Percentiles rank a stretch among this genome's conserved stretches.
Conservation (phyloP, 2,329 filamentous ascomycete genomes). For the Fusarium kyushuense region DNA sequence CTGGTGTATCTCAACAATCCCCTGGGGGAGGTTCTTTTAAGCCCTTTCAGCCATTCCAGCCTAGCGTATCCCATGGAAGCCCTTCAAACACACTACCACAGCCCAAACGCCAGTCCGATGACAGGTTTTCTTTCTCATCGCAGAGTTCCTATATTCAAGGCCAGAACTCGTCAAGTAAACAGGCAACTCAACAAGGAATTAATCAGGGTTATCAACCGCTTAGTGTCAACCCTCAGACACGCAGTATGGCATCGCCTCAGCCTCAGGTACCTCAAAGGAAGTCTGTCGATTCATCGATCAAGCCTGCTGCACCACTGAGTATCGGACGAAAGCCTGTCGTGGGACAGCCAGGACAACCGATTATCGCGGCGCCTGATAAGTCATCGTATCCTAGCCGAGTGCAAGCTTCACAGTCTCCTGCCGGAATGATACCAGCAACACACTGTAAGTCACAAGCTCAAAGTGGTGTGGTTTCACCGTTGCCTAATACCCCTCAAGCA, state of each 20-base stretch:
- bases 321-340: background rate
- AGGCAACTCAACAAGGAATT: background rate
- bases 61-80: background rate
- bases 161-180: background rate
- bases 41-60: conserved; percentile 5
- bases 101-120: background rate
- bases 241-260: background rate
- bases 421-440: too few species aligned
- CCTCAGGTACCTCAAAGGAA: background rate
- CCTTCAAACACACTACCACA: background rate
- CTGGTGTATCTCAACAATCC: background rate
- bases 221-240: background rate
- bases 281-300: background rate
- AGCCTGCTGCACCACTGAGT: background rate
- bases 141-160: background rate
- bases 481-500: background rate
- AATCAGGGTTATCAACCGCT: background rate
- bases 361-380: rapidly evolving
- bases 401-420: background rate
- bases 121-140: background rate
- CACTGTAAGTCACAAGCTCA: background rate
- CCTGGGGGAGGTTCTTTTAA: background rate
- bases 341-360: background rate
- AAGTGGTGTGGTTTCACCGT: background rate
- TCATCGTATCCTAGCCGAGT: background rate